Evolutionary conservation across 192 early-diverging fungal genomes (phyloP).

Genomic region (Haplosporangium gracile): DNA sequence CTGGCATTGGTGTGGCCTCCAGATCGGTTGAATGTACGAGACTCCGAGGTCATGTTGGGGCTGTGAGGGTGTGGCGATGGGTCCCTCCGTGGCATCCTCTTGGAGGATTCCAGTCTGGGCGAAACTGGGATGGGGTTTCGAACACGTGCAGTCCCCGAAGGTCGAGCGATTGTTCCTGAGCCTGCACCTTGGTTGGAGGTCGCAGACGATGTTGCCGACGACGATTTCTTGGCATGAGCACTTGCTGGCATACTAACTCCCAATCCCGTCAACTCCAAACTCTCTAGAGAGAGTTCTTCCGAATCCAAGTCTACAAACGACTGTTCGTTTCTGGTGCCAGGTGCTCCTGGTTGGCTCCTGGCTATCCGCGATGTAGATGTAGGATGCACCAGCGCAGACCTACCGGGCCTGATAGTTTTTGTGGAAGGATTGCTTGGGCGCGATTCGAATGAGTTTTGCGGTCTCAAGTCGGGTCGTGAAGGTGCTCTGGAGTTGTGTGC

Average conservation of each 20-base stretch:
- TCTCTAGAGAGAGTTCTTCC: background rate
- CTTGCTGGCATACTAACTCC: constrained; percentile 22
- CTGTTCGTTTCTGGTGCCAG: background rate
- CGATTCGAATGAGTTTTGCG: background rate
- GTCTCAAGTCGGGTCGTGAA: background rate
- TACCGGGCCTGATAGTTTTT: background rate
- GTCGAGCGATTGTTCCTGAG: constrained; percentile 16
- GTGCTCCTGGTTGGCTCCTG: background rate
- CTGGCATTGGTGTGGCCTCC: background rate
- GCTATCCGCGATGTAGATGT: background rate
- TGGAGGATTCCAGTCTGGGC: constrained; percentile 34
- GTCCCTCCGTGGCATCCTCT: constrained; percentile 9
- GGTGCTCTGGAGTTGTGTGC: background rate
- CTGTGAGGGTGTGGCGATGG: constrained; percentile 14
- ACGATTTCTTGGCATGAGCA: background rate
- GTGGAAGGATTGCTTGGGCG: background rate
- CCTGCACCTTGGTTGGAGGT: background rate
- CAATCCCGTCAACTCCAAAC: constrained; percentile 11
- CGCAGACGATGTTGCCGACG: background rate
- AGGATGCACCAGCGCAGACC: background rate
- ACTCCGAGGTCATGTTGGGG: constrained; percentile 11
- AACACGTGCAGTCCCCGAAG: background rate
- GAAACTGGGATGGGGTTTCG: constrained; percentile 26
- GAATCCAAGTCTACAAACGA: background rate
- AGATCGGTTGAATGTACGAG: background rate